Conservation (phyloP, 768 basidiomycete species). For the Melanogaster broomeanus region DNA sequence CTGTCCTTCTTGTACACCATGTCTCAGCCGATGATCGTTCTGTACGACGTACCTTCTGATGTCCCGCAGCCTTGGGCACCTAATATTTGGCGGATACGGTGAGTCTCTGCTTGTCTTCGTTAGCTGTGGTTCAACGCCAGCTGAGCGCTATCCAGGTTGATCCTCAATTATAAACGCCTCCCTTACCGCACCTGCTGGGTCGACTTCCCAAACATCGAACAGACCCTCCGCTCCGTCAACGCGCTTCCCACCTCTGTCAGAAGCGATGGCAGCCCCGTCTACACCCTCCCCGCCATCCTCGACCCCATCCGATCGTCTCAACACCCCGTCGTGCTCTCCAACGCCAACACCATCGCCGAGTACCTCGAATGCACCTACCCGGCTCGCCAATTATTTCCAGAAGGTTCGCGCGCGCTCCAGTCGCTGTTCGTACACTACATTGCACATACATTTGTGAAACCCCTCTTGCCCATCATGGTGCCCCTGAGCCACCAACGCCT, state of each 20-base stretch:
- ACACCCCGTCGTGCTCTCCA: constrained; percentile 55
- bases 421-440: constrained; percentile 70
- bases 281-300: constrained; percentile 69
- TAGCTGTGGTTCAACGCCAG: neutral
- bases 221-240: constrained; percentile 54
- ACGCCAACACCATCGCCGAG: constrained; percentile 64
- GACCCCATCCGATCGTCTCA: constrained; percentile 52
- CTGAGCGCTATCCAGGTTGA: constrained; percentile 45
- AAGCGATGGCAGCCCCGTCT: constrained; percentile 60
- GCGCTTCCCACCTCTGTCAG: constrained; percentile 57
- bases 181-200: constrained; percentile 71
- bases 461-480: constrained; percentile 68
- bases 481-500: constrained; percentile 66
- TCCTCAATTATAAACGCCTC: constrained; percentile 77
- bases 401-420: constrained; percentile 68
- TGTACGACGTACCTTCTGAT: constrained; percentile 68
- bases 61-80: constrained; percentile 74
- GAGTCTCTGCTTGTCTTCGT: constrained; percentile 6
- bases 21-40: constrained; percentile 54
- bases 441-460: constrained; percentile 63
- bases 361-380: constrained; percentile 72
- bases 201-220: constrained; percentile 69
- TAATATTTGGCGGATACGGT: constrained; percentile 75
- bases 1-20: constrained; percentile 20
- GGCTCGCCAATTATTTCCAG: constrained; percentile 69